These are phyloP conservation scores for Ploettnerulaceae sp. DNA, from an alignment of 2,329 filamentous ascomycete species.

Conservation along the genomic window DNA sequence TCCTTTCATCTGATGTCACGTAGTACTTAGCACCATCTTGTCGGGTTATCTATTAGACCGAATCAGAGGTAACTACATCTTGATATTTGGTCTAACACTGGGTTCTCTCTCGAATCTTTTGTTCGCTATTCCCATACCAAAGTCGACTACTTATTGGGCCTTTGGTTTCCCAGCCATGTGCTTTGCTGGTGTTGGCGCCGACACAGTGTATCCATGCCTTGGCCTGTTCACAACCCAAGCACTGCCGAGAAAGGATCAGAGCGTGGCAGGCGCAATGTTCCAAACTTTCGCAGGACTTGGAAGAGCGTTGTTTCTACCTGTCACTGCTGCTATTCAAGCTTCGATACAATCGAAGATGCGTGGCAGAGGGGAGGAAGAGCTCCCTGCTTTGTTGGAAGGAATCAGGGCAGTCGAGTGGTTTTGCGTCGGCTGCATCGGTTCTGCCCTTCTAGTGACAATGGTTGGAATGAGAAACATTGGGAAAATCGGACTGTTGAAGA, in stretches of 20 bases:
- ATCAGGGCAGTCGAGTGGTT: conserved; percentile 26
- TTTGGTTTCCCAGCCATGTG: conserved; percentile 63
- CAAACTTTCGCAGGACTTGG: conserved; percentile 63
- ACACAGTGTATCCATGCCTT: conserved; percentile 61
- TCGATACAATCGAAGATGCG: conserved; percentile 51
- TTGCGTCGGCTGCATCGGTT: conserved; percentile 20
- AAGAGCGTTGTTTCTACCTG: conserved; percentile 58
- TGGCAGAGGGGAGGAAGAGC: conserved; percentile 24
- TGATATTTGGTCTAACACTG: conserved; percentile 43
- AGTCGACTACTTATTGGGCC: conserved; percentile 59
- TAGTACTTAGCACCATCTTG: conserved; percentile 19
- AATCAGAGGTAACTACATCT: conserved; percentile 46
- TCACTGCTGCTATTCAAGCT: conserved; percentile 61
- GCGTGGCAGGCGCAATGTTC: conserved; percentile 62
- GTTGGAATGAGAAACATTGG: conserved; percentile 27
- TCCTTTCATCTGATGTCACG: not conserved
- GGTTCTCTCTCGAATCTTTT: conserved; percentile 49
- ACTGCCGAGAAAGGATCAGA: conserved; percentile 59
- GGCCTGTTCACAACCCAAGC: conserved; percentile 61
- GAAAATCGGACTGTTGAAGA: conserved; percentile 29
- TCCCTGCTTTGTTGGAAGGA: conserved; percentile 18
- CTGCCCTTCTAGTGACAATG: conserved; percentile 15
- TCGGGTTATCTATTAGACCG: conserved; percentile 27
- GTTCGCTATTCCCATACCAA: conserved; percentile 59
- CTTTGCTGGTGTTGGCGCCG: conserved; percentile 59